Evolutionary conservation across 1,284 basidiomycete genomes (phyloP).

Genomic region (Flammula alnicola): DNA sequence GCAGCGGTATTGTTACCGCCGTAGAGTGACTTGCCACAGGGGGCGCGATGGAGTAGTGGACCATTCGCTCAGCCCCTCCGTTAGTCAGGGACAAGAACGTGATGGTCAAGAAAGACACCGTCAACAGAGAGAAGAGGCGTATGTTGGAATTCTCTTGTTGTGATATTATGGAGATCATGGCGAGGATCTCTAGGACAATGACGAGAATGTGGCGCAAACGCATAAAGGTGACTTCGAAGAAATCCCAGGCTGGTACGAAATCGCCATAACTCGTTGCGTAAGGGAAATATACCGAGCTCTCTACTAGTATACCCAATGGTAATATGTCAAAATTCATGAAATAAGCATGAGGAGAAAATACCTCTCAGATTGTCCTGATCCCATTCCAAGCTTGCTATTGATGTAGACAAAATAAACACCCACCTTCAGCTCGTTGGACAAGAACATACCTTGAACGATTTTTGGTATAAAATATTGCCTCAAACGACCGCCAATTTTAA

Average conservation of each 20-base stretch:
- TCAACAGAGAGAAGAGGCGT: slow-evolving; percentile 30
- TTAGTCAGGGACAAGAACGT: slow-evolving; percentile 36
- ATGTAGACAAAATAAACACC: not conserved
- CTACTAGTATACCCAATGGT: not conserved
- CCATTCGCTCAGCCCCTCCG: slow-evolving; percentile 34
- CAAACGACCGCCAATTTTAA: slow-evolving; percentile 33
- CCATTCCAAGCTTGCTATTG: slow-evolving; percentile 25
- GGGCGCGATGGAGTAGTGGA: too few species aligned
- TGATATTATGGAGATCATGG: slow-evolving; percentile 31
- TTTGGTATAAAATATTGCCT: slow-evolving; percentile 42
- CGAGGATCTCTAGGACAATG: slow-evolving; percentile 33
- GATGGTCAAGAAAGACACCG: slow-evolving; percentile 30
- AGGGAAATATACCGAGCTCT: slow-evolving; percentile 20
- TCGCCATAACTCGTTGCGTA: slow-evolving; percentile 32
- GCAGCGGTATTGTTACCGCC: not conserved
- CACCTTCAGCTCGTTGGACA: not conserved
- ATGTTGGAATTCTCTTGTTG: slow-evolving; percentile 29
- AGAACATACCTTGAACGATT: slow-evolving; percentile 38
- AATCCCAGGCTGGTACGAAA: slow-evolving; percentile 39
- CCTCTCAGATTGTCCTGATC: slow-evolving; percentile 24
- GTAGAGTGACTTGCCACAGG: too few species aligned
- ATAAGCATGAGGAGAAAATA: slow-evolving; percentile 7
- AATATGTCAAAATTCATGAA: not conserved
- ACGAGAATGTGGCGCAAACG: slow-evolving; percentile 31
- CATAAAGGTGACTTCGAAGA: slow-evolving; percentile 29